These are phyloP conservation scores for Aspergillus hortae DNA, from an alignment of 2,329 filamentous ascomycete genomes.

Conservation along the genomic window DNA sequence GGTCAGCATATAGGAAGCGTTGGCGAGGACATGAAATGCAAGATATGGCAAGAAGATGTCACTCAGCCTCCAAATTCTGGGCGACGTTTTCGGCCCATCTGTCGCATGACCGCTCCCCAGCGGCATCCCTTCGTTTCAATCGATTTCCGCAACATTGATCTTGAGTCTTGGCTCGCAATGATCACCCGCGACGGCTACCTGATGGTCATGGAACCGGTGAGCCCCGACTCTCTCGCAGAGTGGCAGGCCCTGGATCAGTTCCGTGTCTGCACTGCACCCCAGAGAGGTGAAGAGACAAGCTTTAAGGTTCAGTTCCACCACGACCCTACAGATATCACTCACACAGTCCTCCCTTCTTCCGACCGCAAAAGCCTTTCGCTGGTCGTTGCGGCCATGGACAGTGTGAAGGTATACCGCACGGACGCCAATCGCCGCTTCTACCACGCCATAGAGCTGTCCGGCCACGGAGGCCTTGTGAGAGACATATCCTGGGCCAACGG, in stretches of 20 bases:
- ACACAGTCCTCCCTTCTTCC: conserved; percentile 75
- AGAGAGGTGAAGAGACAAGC: conserved; percentile 77
- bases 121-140: conserved; percentile 71
- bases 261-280: conserved; percentile 65
- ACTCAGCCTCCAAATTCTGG: conserved; percentile 70
- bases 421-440: conserved; percentile 75
- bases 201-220: conserved; percentile 78
- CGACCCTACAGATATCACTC: conserved; percentile 69
- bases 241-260: conserved; percentile 75
- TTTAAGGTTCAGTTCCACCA: conserved; percentile 88
- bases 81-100: conserved; percentile 72
- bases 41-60: conserved; percentile 89
- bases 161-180: conserved; percentile 80
- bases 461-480: conserved; percentile 73
- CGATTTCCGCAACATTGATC: conserved; percentile 78
- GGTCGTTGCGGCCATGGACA: conserved; percentile 81
- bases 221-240: conserved; percentile 73
- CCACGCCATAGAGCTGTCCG: conserved; percentile 70
- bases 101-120: conserved; percentile 62
- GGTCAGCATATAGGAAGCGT: conserved; percentile 87
- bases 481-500: conserved; percentile 92
- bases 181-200: conserved; percentile 79
- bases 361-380: conserved; percentile 74
- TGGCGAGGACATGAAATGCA: conserved; percentile 83
- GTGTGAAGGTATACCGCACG: conserved; percentile 79